Conservation (phyloP, 140 eudicot species). For the Cichorium intybus region DNA sequence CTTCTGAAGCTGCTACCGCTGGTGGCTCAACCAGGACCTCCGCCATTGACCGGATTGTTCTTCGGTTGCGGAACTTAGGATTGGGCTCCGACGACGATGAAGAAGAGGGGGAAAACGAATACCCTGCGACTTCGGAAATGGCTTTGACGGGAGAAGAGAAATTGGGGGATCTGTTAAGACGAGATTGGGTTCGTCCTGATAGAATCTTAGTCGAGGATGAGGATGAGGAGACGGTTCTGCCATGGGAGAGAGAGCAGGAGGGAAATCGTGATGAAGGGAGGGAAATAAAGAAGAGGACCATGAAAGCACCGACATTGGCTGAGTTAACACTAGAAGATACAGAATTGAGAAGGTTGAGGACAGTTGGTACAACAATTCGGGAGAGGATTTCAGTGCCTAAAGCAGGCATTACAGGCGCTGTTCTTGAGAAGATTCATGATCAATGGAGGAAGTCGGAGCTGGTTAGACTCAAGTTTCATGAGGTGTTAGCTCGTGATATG, state of each 20-base stretch:
- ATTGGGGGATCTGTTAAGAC: constrained; percentile 77
- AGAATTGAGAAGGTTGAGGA: constrained; percentile 87
- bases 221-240: constrained; percentile 48
- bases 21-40: constrained; percentile 36
- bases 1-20: not conserved
- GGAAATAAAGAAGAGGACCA: constrained; percentile 39
- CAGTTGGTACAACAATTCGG: constrained; percentile 61
- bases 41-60: constrained; percentile 86
- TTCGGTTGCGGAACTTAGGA: constrained; percentile 47
- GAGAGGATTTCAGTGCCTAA: constrained; percentile 82
- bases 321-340: constrained; percentile 82
- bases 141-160: constrained; percentile 50
- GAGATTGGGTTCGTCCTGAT: constrained; percentile 94
- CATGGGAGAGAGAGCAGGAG: constrained; percentile 76
- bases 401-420: constrained; percentile 70
- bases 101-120: constrained; percentile 45
- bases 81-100: constrained; percentile 39
- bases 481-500: constrained; percentile 84
- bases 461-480: constrained; percentile 90
- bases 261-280: constrained; percentile 29
- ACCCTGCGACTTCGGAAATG: constrained; percentile 22
- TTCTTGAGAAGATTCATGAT: constrained; percentile 82
- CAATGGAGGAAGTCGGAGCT: constrained; percentile 85
- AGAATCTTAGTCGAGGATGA: constrained; percentile 52
- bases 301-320: constrained; percentile 81